Conservation (phyloP, 176 grass and related monocot genomes). For the Dactylis glomerata region DNA sequence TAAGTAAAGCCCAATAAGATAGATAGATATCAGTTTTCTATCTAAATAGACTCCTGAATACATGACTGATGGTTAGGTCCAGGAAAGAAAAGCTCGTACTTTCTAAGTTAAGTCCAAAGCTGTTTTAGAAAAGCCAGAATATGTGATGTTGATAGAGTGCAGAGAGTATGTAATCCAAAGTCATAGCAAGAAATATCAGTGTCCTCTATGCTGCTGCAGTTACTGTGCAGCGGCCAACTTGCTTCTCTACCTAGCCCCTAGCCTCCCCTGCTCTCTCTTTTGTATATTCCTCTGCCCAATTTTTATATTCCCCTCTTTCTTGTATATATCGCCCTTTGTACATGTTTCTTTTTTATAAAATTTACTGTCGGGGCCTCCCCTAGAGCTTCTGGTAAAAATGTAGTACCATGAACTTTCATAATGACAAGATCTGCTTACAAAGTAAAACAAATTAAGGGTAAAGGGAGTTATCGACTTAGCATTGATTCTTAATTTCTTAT, state of each 20-base stretch:
- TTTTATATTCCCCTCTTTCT: not conserved
- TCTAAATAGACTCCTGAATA: not conserved
- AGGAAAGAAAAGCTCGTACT: not conserved
- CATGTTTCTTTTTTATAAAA: not conserved
- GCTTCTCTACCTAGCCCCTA: not conserved
- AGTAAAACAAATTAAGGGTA: conserved; percentile 10
- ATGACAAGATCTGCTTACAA: not conserved
- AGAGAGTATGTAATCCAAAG: not conserved
- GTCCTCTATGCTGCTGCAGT: not conserved
- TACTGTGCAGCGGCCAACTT: not conserved
- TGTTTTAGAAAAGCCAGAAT: not conserved
- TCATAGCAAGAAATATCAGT: not conserved
- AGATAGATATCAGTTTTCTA: not conserved
- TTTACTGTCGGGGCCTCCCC: not conserved
- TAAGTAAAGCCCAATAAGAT: not conserved
- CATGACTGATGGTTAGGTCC: not conserved
- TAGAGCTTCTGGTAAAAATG: not conserved
- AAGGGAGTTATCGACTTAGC: not conserved
- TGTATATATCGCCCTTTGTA: too few relatives aligned
- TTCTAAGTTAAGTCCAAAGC: not conserved
- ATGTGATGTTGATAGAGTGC: not conserved
- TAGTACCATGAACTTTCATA: conserved; percentile 8
- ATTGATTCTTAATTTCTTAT: conserved; percentile 9
- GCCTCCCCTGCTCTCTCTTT: not conserved
- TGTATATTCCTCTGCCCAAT: not conserved